Evolutionary conservation across 1,139 yeast genomes (phyloP).

Genomic region (Geotrichum phurueaensis): DNA sequence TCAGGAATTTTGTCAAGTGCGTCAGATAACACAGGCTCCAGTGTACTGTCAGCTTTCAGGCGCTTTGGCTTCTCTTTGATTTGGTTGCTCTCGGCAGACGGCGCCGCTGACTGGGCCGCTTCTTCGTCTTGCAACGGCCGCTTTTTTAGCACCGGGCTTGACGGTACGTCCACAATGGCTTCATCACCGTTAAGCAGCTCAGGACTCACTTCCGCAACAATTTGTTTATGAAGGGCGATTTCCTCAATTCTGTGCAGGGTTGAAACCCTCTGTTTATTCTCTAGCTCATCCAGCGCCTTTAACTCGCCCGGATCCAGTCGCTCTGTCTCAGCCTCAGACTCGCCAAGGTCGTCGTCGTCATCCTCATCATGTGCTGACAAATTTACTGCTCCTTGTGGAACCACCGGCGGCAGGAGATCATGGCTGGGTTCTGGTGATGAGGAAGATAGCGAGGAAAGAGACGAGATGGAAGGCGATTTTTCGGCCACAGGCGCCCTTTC

Average conservation of each 20-base stretch:
- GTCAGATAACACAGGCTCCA: neutral
- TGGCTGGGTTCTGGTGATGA: conserved; percentile 12
- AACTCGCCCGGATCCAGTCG: conserved; percentile 46
- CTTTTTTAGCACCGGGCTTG: conserved; percentile 17
- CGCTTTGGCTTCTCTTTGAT: conserved; percentile 7
- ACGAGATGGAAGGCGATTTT: conserved; percentile 14
- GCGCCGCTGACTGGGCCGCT: neutral
- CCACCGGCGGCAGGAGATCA: conserved; percentile 4
- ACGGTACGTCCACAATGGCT: neutral
- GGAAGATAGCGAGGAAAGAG: conserved; percentile 15
- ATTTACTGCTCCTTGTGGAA: neutral
- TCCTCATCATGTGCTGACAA: neutral
- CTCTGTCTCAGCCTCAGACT: conserved; percentile 76
- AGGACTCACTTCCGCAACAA: neutral
- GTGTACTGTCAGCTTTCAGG: conserved; percentile 4
- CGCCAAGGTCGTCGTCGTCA: conserved; percentile 18
- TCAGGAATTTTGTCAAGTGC: neutral
- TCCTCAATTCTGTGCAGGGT: conserved; percentile 1
- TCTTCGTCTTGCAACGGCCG: neutral
- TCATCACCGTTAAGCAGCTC: neutral
- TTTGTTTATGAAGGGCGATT: neutral
- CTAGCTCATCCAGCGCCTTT: conserved; percentile 2
- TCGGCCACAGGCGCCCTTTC: neutral
- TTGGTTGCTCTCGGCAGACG: neutral
- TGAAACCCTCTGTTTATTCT: neutral